phyloP scores from a whole-genome alignment of 2,329 filamentous ascomycete species.

The Ophiosphaerella korrae region DNA sequence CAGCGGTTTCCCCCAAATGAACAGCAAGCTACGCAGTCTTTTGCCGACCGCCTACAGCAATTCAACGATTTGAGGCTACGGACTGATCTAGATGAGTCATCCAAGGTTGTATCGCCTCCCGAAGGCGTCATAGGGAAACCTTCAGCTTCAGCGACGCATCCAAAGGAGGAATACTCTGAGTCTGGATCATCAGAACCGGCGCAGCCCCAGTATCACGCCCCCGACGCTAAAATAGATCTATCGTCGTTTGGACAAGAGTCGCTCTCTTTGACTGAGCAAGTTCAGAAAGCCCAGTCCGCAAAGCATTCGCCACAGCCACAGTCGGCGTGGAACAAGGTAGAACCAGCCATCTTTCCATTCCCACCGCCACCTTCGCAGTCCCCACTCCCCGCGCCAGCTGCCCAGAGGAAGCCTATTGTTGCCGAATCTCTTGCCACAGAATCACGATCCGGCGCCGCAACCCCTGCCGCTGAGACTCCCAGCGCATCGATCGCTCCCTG shows the following conservation, averaged over 20 bases:
- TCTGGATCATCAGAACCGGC: slow-evolving; percentile 24
- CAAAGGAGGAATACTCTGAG: slow-evolving; percentile 25
- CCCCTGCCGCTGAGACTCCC: slow-evolving; percentile 69
- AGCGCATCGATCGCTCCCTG: slow-evolving; percentile 84
- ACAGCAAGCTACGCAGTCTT: slow-evolving; percentile 48
- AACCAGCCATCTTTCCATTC: slow-evolving; percentile 78
- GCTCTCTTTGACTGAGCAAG: slow-evolving; percentile 80
- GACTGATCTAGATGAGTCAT: slow-evolving; percentile 61
- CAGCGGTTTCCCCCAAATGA: slow-evolving; percentile 39
- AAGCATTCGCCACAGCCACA: slow-evolving; percentile 62
- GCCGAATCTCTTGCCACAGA: slow-evolving; percentile 72
- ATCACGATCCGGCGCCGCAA: slow-evolving; percentile 76
- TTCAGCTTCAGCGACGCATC: slow-evolving; percentile 24
- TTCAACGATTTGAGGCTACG: slow-evolving; percentile 81
- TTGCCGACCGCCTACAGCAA: slow-evolving; percentile 75
- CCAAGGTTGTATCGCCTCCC: slow-evolving; percentile 29
- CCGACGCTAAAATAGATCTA: slow-evolving; percentile 8
- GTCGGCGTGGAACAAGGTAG: slow-evolving; percentile 64
- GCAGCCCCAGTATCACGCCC: slow-evolving; percentile 20
- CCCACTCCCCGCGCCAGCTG: slow-evolving; percentile 84
- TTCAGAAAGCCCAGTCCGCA: slow-evolving; percentile 72
- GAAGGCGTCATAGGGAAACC: slow-evolving; percentile 47
- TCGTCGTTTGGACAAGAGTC: slow-evolving; percentile 51
- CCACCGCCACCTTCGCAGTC: slow-evolving; percentile 77
- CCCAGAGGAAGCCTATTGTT: slow-evolving; percentile 83